Evolutionary conservation across 495 filamentous ascomycete genomes (phyloP).

Genomic region (Penicillium cinerascens): DNA sequence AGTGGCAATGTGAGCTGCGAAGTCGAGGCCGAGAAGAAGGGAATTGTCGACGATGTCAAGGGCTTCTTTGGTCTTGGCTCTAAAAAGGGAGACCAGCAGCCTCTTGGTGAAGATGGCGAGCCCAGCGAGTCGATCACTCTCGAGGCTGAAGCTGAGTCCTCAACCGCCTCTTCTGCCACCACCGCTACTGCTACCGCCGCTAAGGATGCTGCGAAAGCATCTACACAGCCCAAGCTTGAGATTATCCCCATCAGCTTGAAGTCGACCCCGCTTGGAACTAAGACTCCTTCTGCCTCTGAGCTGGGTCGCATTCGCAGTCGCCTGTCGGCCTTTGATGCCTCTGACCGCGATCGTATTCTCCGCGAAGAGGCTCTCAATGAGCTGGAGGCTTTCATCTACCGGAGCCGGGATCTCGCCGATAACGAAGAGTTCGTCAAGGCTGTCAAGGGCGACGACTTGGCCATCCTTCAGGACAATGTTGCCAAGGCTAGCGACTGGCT

Average conservation of each 20-base stretch:
- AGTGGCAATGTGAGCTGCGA: conserved; percentile 81
- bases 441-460: conserved; percentile 61
- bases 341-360: conserved; percentile 68
- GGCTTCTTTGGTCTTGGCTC: conserved; percentile 89
- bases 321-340: conserved; percentile 75
- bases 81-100: conserved; percentile 77
- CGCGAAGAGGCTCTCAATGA: conserved; percentile 90
- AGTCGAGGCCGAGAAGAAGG: conserved; percentile 69
- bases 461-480: conserved; percentile 58
- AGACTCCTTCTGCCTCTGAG: conserved; percentile 52
- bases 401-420: conserved; percentile 73
- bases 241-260: conserved; percentile 66
- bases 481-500: conserved; percentile 81
- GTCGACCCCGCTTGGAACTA: conserved; percentile 58
- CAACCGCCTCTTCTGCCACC: conserved; percentile 41
- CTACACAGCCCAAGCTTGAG: conserved; percentile 61
- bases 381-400: conserved; percentile 92
- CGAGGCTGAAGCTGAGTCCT: conserved; percentile 48
- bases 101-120: conserved; percentile 59
- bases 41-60: conserved; percentile 89
- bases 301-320: conserved; percentile 65
- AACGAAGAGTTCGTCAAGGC: conserved; percentile 68
- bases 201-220: conserved; percentile 48
- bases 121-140: conserved; percentile 46
- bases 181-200: conserved; percentile 44